Base-by-base conservation (phyloP, 2,329 filamentous ascomycete species). In the Dactylellina cionopaga region DNA sequence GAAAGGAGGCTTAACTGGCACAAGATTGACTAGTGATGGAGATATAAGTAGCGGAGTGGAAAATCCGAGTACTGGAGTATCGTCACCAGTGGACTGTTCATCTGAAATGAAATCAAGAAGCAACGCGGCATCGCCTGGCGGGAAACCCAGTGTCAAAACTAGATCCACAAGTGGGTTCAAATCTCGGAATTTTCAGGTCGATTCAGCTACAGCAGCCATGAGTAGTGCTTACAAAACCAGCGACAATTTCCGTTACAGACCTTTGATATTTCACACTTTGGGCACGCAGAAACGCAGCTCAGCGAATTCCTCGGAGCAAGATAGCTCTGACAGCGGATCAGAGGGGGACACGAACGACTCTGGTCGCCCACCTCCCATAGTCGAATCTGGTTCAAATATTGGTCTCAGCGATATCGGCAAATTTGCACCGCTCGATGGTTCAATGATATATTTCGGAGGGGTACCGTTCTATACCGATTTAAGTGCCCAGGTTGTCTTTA, bases 371-470 rank as follows among this genome's bases (percentile, higher is more conserved):
- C 54, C 62, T 49, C 69, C 62, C 3, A 74, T 74, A 13, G 17
- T 74, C 15, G 55, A 74, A 15, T 49, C 62, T 22, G 49, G 56
- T 22, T 55, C 69, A 2, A 73, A 68, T n/a, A 33, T 68, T 43
- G 55, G 31, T 1, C 25, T 68, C 3, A 22, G 39, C 2, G 69
- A 74, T 33, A 71, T 74, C n/a, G 35, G 31, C 11, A 74, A 71
- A 19, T 55, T 59, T 25, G 58, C 64, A 5, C 65, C 65, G 1
- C 35, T 74, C 2, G 71, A 74, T 46, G 92, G 91, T 6, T 88
- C 90, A 0, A 90, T 96, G 75, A 92, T 94, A 17, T 96, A 93
- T 78, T 96, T 94, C 79, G 91, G 86, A 71, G 90, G 90, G 24
- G 89, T 90, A 0, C 87, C 86, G 0, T 96, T 95, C 78, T 95